These are phyloP conservation scores for Davidsoniella virescens DNA, from an alignment of 2,329 filamentous ascomycete species.

Conservation along the genomic window DNA sequence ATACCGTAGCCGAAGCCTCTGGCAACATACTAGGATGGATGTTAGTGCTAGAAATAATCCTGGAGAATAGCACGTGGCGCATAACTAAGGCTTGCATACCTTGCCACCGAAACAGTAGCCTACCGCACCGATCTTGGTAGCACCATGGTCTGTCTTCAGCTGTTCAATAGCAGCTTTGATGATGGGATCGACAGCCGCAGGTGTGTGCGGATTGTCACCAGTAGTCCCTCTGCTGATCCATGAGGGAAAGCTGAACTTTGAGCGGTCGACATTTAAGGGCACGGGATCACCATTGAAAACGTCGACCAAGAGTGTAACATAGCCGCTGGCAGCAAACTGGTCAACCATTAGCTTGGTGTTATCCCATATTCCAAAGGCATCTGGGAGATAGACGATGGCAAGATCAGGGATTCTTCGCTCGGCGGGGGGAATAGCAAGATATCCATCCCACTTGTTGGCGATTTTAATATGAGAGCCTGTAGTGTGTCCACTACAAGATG, in stretches of 20 bases:
- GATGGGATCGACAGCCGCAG: conserved; percentile 19
- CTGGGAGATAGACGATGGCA: conserved; percentile 30
- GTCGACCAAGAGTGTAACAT: conserved; percentile 20
- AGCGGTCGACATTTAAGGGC: background rate
- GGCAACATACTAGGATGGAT: conserved; percentile 39
- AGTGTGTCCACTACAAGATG: conserved; percentile 28
- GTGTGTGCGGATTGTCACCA: conserved; percentile 29
- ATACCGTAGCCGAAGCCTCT: conserved; percentile 50
- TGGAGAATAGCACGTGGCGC: too few species aligned
- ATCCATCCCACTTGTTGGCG: conserved; percentile 29
- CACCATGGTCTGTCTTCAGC: conserved; percentile 36
- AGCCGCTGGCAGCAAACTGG: conserved; percentile 21
- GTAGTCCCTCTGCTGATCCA: conserved; percentile 25
- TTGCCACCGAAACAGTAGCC: conserved; percentile 68
- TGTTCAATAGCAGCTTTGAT: conserved; percentile 30
- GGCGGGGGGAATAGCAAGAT: conserved; percentile 30
- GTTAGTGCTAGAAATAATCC: background rate
- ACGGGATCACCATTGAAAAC: conserved; percentile 20
- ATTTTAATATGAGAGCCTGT: conserved; percentile 31
- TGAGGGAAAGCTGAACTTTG: conserved; percentile 28
- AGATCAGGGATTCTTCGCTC: conserved; percentile 16
- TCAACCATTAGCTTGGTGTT: conserved; percentile 25
- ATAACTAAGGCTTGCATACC: conserved; percentile 21
- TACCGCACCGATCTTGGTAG: conserved; percentile 44
- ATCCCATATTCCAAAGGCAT: conserved; percentile 35